phyloP scores from a whole-genome alignment of 108 stramenopile species.

The Nitzschia inconspicua region DNA sequence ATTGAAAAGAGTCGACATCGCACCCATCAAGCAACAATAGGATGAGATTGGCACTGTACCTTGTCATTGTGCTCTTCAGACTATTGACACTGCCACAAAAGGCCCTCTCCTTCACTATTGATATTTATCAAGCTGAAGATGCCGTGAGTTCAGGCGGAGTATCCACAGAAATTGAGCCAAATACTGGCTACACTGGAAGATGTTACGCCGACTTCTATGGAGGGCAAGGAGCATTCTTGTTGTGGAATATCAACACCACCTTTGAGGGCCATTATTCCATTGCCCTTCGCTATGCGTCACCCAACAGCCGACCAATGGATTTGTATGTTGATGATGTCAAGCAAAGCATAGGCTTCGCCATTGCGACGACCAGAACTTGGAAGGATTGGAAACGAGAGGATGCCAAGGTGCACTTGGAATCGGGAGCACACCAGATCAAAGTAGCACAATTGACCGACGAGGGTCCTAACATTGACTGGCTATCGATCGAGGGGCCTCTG shows the following conservation, averaged over 20 bases:
- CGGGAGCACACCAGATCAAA: slow-evolving; percentile 1
- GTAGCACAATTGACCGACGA: neutral
- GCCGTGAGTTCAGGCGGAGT: too few relatives aligned
- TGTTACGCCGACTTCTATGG: slow-evolving; percentile 5
- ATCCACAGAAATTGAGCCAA: too few relatives aligned
- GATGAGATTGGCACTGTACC: too few relatives aligned
- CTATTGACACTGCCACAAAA: too few relatives aligned
- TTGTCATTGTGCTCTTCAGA: too few relatives aligned
- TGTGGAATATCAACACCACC: neutral
- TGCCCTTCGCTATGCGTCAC: neutral
- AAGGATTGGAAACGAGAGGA: slow-evolving; percentile 1
- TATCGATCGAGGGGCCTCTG: neutral
- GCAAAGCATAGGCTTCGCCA: neutral
- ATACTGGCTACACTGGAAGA: slow-evolving; percentile 2
- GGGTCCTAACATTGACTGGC: slow-evolving; percentile 9
- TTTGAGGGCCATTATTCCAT: neutral
- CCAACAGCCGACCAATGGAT: neutral
- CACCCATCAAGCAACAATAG: too few relatives aligned
- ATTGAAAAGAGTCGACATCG: too few relatives aligned
- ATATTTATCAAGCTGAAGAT: too few relatives aligned
- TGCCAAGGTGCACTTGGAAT: neutral
- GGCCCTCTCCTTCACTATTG: too few relatives aligned
- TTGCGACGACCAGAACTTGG: slow-evolving; percentile 2
- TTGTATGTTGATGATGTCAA: neutral
- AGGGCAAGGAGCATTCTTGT: neutral